Conservation (phyloP, 202 grass and related monocot species). For the Zoysia matrella region DNA sequence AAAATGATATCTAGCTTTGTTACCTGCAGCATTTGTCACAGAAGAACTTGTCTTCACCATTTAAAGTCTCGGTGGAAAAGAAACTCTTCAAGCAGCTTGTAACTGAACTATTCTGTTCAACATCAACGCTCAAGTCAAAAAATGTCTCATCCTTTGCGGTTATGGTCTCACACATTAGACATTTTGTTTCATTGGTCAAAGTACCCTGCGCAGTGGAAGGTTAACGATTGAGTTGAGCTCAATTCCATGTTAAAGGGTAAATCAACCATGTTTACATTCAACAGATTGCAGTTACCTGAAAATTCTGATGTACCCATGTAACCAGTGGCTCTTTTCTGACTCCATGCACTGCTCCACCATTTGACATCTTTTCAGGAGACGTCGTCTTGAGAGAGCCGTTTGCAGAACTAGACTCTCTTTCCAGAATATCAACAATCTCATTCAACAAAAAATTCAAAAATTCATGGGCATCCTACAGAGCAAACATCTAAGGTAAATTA, state of each 20-base stretch:
- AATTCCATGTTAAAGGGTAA: not conserved
- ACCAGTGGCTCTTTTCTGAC: constrained; percentile 60
- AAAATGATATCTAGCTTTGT: constrained; percentile 21
- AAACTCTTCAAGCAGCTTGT: constrained; percentile 96
- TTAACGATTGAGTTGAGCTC: not conserved
- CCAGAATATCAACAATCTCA: constrained; percentile 93
- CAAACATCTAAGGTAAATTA: constrained; percentile 32
- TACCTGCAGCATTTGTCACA: too few relatives aligned
- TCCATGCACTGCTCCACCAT: constrained; percentile 51
- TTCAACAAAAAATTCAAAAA: constrained; percentile 96
- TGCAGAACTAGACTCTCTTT: constrained; percentile 64
- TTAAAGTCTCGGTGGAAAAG: constrained; percentile 89
- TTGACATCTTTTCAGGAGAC: constrained; percentile 57
- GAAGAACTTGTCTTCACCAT: constrained; percentile 77
- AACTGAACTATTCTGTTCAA: constrained; percentile 96
- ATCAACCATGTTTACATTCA: not conserved
- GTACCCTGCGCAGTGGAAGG: constrained; percentile 62
- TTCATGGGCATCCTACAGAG: constrained; percentile 91
- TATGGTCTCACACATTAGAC: constrained; percentile 86
- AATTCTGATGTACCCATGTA: constrained; percentile 91
- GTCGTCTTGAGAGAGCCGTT: constrained; percentile 58
- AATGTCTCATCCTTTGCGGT: constrained; percentile 92
- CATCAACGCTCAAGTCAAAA: constrained; percentile 84
- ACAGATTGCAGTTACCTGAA: constrained; percentile 65
- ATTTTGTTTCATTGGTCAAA: constrained; percentile 94